These are phyloP conservation scores for Macrophomina phaseolina DNA, from an alignment of 2,329 filamentous ascomycete species.

Conservation along the genomic window DNA sequence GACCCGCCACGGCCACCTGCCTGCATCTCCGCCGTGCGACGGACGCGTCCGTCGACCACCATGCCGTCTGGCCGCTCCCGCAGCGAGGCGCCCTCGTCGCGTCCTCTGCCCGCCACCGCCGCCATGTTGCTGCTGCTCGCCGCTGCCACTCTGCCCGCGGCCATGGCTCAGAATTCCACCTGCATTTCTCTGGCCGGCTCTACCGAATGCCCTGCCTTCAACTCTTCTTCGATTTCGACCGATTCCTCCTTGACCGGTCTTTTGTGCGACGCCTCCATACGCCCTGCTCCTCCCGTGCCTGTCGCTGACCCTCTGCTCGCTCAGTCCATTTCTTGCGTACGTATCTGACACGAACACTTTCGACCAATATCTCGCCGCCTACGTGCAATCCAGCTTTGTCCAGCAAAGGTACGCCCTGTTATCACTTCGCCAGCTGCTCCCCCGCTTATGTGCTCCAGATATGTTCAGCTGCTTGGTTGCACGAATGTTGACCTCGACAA, in stretches of 20 bases:
- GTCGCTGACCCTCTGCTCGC: conserved; percentile 29
- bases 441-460: conserved; percentile 61
- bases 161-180: conserved; percentile 29
- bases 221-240: conserved; percentile 73
- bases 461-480: conserved; percentile 81
- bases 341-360: conserved; percentile 80
- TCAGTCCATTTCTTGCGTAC: conserved; percentile 81
- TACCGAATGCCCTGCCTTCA: conserved; percentile 73
- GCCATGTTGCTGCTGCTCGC: conserved; percentile 14
- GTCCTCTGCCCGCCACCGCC: not conserved
- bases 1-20: conserved; percentile 13
- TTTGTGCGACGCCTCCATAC: conserved; percentile 59
- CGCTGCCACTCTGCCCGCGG: not conserved
- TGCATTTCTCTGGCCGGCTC: conserved; percentile 75
- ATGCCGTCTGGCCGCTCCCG: conserved; percentile 7
- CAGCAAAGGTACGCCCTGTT: conserved; percentile 69
- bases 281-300: too few species aligned
- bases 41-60: conserved; percentile 7
- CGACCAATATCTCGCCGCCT: conserved; percentile 74
- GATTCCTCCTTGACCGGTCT: conserved; percentile 61
- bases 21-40: conserved; percentile 16
- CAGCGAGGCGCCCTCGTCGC: not conserved
- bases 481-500: conserved; percentile 76
- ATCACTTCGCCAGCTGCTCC: conserved; percentile 19
- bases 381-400: conserved; percentile 77